Conservation (phyloP, 1,284 basidiomycete species). For the Boletus smithii region DNA sequence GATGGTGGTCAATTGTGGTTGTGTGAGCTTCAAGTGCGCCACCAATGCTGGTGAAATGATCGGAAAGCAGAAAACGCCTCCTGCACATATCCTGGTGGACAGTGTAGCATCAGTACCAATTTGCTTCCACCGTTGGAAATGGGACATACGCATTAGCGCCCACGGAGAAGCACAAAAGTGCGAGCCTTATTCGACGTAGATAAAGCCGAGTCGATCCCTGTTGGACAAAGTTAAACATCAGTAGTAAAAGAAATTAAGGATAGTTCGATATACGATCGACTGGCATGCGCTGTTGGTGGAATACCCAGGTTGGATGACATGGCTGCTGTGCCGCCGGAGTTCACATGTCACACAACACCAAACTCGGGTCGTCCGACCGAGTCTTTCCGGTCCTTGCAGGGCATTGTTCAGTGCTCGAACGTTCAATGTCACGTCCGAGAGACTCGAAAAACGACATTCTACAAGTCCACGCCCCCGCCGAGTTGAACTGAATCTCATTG, state of each 20-base stretch:
- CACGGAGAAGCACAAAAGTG: slow-evolving; percentile 52
- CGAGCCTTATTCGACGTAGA: slow-evolving; percentile 23
- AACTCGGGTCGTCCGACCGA: too few species aligned
- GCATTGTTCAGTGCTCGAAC: background rate
- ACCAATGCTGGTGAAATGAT: slow-evolving; percentile 63
- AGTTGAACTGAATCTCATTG: too few species aligned
- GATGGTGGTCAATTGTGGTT: slow-evolving; percentile 75
- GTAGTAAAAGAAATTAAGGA: background rate
- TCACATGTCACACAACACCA: too few species aligned
- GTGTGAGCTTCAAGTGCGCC: slow-evolving; percentile 56
- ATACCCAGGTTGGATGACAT: too few species aligned
- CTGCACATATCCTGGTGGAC: slow-evolving; percentile 56
- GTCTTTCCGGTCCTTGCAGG: too few species aligned
- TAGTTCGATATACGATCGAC: background rate
- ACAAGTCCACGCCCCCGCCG: too few species aligned
- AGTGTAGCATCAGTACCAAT: background rate
- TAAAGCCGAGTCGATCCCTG: slow-evolving; percentile 5
- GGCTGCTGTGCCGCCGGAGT: too few species aligned
- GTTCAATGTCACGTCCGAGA: too few species aligned
- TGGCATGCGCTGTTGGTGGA: background rate
- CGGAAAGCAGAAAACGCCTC: slow-evolving; percentile 74
- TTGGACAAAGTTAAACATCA: slow-evolving; percentile 16
- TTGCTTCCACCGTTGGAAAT: background rate
- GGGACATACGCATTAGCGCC: slow-evolving; percentile 58
- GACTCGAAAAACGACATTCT: too few species aligned